These are phyloP conservation scores for Candida argentea DNA, from an alignment of 805 yeast genomes.

Conservation along the genomic window DNA sequence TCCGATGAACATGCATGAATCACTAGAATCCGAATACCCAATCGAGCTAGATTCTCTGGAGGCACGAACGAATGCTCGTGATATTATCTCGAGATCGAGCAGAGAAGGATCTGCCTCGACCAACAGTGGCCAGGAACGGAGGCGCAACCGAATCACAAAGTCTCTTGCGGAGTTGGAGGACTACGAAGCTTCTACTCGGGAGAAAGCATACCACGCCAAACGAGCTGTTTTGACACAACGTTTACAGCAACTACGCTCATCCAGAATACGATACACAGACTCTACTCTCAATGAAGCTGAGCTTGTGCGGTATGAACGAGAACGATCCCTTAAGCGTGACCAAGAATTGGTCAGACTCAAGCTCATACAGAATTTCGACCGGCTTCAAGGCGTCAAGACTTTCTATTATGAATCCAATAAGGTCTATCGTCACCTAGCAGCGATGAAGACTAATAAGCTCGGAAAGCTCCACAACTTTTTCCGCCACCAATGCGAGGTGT, in stretches of 20 bases:
- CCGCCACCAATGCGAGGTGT: slow-evolving; percentile 23
- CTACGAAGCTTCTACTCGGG: slow-evolving; percentile 9
- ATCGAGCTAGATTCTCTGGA: no score
- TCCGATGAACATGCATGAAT: no score
- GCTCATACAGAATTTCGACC: slow-evolving; percentile 21
- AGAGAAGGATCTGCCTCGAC: slow-evolving; percentile 9
- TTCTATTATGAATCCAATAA: slow-evolving; percentile 30
- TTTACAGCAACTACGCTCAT: slow-evolving; percentile 15
- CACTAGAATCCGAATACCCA: no score
- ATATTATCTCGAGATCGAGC: slow-evolving; percentile 2
- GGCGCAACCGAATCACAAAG: slow-evolving; percentile 13
- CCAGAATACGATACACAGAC: slow-evolving; percentile 15
- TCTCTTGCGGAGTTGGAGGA: slow-evolving; percentile 10
- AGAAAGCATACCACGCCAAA: slow-evolving; percentile 11
- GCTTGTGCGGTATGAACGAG: slow-evolving; percentile 10
- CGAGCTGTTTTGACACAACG: slow-evolving; percentile 18
- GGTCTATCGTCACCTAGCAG: slow-evolving; percentile 21
- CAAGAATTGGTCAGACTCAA: slow-evolving; percentile 23
- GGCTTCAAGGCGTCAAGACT: slow-evolving; percentile 17
- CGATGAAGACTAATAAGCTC: slow-evolving; percentile 21
- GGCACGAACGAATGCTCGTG: slow-evolving; percentile 1
- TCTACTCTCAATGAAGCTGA: slow-evolving; percentile 18
- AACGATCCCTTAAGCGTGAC: slow-evolving; percentile 18
- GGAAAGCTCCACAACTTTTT: slow-evolving; percentile 29
- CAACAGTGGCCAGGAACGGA: slow-evolving; percentile 12